Evolutionary conservation across 192 early-diverging fungal species (phyloP).

Genomic region (Backusella parvicylindrica): DNA sequence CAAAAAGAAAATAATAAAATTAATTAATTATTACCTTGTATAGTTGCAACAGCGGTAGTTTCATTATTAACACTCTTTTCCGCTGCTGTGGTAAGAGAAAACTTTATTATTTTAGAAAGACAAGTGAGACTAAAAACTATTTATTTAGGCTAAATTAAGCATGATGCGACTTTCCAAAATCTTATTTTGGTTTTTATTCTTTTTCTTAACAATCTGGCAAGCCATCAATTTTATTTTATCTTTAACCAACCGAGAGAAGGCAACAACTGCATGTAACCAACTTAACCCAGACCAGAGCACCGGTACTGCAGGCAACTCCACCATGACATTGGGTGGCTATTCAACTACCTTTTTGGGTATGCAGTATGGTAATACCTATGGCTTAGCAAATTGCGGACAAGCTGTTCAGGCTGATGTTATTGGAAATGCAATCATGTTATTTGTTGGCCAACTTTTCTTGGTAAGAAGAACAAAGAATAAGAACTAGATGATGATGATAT

Average conservation of each 20-base stretch:
- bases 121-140: background rate
- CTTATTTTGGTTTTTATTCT: conserved; percentile 21
- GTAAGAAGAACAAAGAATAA: background rate
- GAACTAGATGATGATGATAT: background rate
- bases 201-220: conserved; percentile 22
- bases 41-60: conserved; percentile 22
- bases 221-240: conserved; percentile 19
- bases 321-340: conserved; percentile 5
- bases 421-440: conserved; percentile 18
- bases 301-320: background rate
- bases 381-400: conserved; percentile 26
- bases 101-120: background rate
- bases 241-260: conserved; percentile 10
- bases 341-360: conserved; percentile 25
- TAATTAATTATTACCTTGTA: background rate
- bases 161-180: conserved; percentile 21
- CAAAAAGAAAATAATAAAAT: background rate
- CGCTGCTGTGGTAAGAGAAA: conserved; percentile 9
- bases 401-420: conserved; percentile 29
- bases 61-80: conserved; percentile 14
- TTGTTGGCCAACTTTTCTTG: conserved; percentile 23
- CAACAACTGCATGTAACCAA: background rate
- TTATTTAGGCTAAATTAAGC: conserved; percentile 21
- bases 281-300: background rate
- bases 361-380: conserved; percentile 24